Evolutionary conservation across 345 rosid genomes (phyloP), one percentile per base, ranked within the genome.

Genomic region (Aethionema arabicum): DNA sequence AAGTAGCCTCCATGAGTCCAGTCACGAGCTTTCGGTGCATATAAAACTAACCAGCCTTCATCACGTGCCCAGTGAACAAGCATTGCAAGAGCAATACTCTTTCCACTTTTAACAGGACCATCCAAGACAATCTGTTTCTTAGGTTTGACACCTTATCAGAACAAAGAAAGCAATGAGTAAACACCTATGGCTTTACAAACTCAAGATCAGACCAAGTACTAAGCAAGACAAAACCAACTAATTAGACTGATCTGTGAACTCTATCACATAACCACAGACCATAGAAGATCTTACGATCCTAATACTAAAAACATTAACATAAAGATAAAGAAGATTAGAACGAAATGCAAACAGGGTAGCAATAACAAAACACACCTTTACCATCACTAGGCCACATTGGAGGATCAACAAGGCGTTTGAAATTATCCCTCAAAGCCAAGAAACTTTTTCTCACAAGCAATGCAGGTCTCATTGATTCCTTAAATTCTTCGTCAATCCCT

Each of bases 1-100:
- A 80, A 87, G 69, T 75, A 90, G 11, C 95, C 99, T 30, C 99
- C 90, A 63, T 83, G 99, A 64, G 97, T 80, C 96, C 99, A 93
- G 47, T 85, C 85, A 46, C 92, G 72, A 47, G 92, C 97, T 68
- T 72, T 80, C 3, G 96, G 97, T 36, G 78, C 92, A 85, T 93
- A 93, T 8, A 93, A 78, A 63, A 93, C 96, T 27, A 93, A 75
- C 97, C 99, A 90, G 46, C 97, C 99, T 71, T 93, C 90, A 7
- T 90, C 85, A 47, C 97, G 91, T 72, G 99, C 99, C 97, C 97
- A 93, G 30, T 84, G 86, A 61, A 93, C 99, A 75, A 87, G 92
- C 99, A 90, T 90, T 32, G 99, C 87, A 65, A 90, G 78, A 6
- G 81, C 79, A 76, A 84, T 90, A 72, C 96, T 90, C 88, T 90